phyloP scores from a whole-genome alignment of 768 basidiomycete species.

The Exidia glandulosa region DNA sequence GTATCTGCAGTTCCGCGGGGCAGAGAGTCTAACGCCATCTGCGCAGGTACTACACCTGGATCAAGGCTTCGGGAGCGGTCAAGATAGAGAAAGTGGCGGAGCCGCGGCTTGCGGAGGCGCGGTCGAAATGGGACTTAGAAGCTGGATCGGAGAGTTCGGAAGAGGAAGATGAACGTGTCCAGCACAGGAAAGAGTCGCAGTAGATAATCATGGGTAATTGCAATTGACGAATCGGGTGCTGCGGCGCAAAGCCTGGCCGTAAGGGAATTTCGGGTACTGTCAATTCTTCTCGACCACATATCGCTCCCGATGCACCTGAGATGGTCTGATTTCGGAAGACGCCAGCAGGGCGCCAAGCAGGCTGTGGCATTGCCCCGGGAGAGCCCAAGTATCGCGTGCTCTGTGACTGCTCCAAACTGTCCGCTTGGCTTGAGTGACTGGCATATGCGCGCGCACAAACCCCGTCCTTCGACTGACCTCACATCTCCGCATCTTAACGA shows the following conservation, averaged over 20 bases:
- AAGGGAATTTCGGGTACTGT: too few species aligned
- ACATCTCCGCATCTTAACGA: neutral
- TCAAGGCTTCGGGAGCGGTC: conserved; percentile 15
- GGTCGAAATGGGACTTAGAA: conserved; percentile 15
- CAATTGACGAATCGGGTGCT: too few species aligned
- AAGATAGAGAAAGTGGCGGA: neutral
- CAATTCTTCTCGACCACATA: too few species aligned
- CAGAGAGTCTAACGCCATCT: neutral
- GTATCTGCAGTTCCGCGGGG: conserved; percentile 11
- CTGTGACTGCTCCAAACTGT: too few species aligned
- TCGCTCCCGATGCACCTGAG: too few species aligned
- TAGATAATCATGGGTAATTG: conserved; percentile 4
- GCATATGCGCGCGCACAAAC: neutral
- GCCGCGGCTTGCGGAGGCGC: too few species aligned
- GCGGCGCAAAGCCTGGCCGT: too few species aligned
- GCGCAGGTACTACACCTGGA: conserved; percentile 48
- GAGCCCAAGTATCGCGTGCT: neutral
- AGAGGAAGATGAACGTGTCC: conserved; percentile 14
- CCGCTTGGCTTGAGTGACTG: neutral
- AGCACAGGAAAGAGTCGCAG: conserved; percentile 1
- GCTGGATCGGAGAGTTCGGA: conserved; percentile 11
- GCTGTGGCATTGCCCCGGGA: too few species aligned
- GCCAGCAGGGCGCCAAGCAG: neutral
- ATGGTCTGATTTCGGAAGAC: too few species aligned
- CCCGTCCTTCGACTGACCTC: neutral